phyloP scores from a whole-genome alignment of 176 grass and related monocot species.

The Aegilops bicornis region DNA sequence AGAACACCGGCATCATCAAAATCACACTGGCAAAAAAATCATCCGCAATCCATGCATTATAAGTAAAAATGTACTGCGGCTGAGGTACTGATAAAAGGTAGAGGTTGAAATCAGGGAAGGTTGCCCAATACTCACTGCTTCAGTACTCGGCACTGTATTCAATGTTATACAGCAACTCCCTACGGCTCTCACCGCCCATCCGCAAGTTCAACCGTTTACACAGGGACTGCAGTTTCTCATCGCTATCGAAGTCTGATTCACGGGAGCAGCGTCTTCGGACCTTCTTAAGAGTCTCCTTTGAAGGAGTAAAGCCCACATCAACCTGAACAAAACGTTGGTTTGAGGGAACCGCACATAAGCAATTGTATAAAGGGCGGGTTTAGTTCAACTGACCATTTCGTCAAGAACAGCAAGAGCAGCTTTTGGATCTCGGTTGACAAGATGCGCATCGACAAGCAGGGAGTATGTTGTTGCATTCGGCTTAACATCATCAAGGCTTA shows the following conservation, averaged over 20 bases:
- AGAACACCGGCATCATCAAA: constrained; percentile 26
- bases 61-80: background rate
- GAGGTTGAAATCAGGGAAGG: background rate
- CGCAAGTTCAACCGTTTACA: constrained; percentile 60
- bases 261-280: constrained; percentile 81
- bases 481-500: constrained; percentile 67
- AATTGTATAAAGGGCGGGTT: background rate
- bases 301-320: constrained; percentile 69
- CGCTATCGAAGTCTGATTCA: constrained; percentile 72
- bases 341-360: constrained; percentile 3
- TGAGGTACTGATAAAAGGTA: background rate
- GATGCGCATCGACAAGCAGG: constrained; percentile 67
- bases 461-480: constrained; percentile 90
- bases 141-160: constrained; percentile 62
- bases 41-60: background rate
- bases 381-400: constrained; percentile 56
- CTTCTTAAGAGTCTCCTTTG: constrained; percentile 83
- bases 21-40: constrained; percentile 9
- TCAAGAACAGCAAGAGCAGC: constrained; percentile 65
- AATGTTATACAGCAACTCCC: constrained; percentile 77
- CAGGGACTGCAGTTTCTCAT: constrained; percentile 65
- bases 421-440: constrained; percentile 76
- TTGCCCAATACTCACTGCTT: constrained; percentile 37
- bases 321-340: constrained; percentile 51
- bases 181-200: constrained; percentile 69